These are phyloP conservation scores for Fistulifera pelliculosa DNA, from an alignment of 108 stramenopile genomes.

Conservation along the genomic window DNA sequence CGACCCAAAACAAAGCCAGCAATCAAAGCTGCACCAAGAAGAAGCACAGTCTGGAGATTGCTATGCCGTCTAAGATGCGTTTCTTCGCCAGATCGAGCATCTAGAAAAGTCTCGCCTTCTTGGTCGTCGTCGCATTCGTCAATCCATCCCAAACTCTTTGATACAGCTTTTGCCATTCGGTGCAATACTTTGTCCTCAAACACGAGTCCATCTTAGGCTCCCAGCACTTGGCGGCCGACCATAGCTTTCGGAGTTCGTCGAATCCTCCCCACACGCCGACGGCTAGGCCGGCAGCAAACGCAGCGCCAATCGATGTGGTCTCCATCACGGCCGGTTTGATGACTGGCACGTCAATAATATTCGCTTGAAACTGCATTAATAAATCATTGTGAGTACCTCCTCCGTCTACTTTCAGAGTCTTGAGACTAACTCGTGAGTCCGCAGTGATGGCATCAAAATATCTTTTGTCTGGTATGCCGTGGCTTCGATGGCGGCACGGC, in stretches of 20 bases:
- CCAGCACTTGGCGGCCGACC: slow-evolving; percentile 65
- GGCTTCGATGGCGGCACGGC: slow-evolving; percentile 92
- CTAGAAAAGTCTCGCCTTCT: neutral
- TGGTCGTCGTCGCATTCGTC: slow-evolving; percentile 6
- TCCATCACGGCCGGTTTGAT: slow-evolving; percentile 73
- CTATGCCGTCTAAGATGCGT: no score
- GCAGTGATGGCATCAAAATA: slow-evolving; percentile 86
- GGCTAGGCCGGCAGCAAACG: slow-evolving; percentile 94
- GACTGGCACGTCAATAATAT: slow-evolving; percentile 84
- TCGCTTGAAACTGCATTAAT: slow-evolving; percentile 96
- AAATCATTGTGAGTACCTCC: slow-evolving; percentile 83
- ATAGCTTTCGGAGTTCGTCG: slow-evolving; percentile 70
- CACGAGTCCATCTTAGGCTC: slow-evolving; percentile 53
- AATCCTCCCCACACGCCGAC: slow-evolving; percentile 85
- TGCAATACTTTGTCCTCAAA: slow-evolving; percentile 49
- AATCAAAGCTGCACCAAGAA: no score
- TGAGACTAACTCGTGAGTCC: slow-evolving; percentile 64
- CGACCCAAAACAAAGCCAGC: no score
- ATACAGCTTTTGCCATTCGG: slow-evolving; percentile 90
- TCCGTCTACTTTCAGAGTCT: slow-evolving; percentile 88
- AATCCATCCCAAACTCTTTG: slow-evolving; percentile 78
- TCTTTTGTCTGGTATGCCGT: slow-evolving; percentile 87
- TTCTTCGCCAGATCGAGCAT: slow-evolving; percentile 1
- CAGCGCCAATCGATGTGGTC: slow-evolving; percentile 95
- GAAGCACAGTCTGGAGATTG: no score